Evolutionary conservation across 768 basidiomycete genomes (phyloP).

Genomic region (Amanita brunnescens): DNA sequence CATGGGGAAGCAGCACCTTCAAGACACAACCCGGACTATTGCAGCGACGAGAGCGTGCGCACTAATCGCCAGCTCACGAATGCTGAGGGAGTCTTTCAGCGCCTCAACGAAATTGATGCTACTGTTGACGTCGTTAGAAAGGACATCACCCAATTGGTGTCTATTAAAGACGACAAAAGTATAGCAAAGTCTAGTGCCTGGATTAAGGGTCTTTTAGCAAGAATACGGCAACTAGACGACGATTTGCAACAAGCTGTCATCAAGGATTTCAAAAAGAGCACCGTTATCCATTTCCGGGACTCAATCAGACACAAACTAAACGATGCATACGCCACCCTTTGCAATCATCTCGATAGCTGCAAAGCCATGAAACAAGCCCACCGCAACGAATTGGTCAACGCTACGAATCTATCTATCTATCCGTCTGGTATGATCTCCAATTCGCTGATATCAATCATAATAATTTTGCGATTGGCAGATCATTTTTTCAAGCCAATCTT

Average conservation of each 20-base stretch:
- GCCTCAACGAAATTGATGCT: neutral
- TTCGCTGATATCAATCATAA: neutral
- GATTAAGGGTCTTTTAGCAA: neutral
- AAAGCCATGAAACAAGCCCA: neutral
- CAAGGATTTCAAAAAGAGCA: neutral
- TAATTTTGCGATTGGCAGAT: neutral
- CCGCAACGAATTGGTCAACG: neutral
- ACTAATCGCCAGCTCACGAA: neutral
- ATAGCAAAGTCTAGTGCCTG: neutral
- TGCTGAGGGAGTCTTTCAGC: neutral
- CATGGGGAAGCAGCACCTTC: neutral
- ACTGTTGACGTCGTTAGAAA: neutral
- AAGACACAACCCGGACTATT: neutral
- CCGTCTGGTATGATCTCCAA: neutral
- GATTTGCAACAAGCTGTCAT: neutral
- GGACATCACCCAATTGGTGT: neutral
- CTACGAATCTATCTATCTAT: neutral
- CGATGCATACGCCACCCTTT: neutral
- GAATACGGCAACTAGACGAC: neutral
- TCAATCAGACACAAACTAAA: neutral
- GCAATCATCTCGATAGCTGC: neutral
- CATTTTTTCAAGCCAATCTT: neutral
- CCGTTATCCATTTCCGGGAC: neutral
- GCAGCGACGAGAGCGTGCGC: too few relatives aligned
- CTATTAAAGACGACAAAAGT: neutral